Conservation (phyloP, 2,329 filamentous ascomycete genomes). For the Scedosporium dehoogii region DNA sequence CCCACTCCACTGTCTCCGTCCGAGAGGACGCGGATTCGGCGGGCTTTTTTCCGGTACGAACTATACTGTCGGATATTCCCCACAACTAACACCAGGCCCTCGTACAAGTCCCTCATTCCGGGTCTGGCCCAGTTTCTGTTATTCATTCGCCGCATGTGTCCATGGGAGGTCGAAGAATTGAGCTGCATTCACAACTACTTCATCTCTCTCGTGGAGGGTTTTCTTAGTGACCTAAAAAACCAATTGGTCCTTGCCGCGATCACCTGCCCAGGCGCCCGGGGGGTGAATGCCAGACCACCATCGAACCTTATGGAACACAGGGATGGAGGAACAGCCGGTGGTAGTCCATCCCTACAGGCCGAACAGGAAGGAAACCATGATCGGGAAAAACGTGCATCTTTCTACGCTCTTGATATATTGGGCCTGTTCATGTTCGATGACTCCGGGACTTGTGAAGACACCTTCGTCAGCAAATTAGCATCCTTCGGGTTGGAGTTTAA, state of each 20-base stretch:
- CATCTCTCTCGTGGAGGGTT: not conserved
- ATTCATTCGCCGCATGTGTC: not conserved
- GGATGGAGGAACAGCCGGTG: not conserved
- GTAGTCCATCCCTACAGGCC: not conserved
- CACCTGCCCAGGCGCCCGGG: not conserved
- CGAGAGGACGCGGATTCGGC: not conserved
- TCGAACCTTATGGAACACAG: not conserved
- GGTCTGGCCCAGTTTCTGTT: not conserved
- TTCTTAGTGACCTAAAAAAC: not conserved
- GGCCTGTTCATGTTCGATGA: not conserved
- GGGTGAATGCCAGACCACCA: not conserved
- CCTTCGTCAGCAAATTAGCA: not conserved
- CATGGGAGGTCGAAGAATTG: not conserved
- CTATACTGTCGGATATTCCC: not conserved
- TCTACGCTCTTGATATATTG: not conserved
- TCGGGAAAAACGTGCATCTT: not conserved
- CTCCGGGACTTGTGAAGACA: not conserved
- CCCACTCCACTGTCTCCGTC: not conserved
- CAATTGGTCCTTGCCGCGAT: not conserved
- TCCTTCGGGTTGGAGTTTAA: not conserved
- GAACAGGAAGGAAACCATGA: not conserved
- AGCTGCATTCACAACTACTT: not conserved
- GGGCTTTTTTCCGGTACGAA: slow-evolving; percentile 2
- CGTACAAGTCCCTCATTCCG: not conserved
- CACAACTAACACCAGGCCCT: not conserved